Evolutionary conservation across 495 filamentous ascomycete species (phyloP).

Genomic region (Podospora didyma): DNA sequence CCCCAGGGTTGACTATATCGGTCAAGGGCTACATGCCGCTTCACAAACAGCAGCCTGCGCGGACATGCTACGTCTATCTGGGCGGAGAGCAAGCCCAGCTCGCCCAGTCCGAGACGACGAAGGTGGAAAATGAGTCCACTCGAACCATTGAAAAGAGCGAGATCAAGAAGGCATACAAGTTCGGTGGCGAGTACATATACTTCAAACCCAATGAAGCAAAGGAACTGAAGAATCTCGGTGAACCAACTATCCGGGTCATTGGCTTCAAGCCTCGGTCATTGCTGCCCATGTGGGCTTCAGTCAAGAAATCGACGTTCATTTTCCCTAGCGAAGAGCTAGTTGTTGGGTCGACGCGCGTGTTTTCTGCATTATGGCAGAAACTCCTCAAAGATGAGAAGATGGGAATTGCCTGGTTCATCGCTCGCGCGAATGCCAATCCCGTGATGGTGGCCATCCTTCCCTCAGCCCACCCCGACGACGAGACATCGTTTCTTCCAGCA

Average conservation of each 20-base stretch:
- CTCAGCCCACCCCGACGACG: constrained; percentile 61
- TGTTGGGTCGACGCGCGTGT: constrained; percentile 87
- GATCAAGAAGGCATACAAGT: constrained; percentile 90
- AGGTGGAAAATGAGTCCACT: constrained; percentile 71
- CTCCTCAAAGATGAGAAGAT: constrained; percentile 73
- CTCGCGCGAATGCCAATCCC: constrained; percentile 74
- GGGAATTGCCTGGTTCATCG: constrained; percentile 84
- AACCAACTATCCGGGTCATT: constrained; percentile 79
- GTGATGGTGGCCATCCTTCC: constrained; percentile 77
- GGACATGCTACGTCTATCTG: constrained; percentile 82
- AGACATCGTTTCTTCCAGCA: constrained; percentile 68
- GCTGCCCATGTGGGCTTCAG: constrained; percentile 80
- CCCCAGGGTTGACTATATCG: constrained; percentile 77
- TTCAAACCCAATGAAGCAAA: constrained; percentile 83
- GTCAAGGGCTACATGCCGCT: constrained; percentile 90
- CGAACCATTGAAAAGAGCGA: constrained; percentile 74
- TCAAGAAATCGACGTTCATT: constrained; percentile 83
- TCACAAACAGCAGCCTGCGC: constrained; percentile 72
- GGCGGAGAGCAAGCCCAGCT: constrained; percentile 80
- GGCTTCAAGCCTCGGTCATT: constrained; percentile 83
- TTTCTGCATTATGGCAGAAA: constrained; percentile 86
- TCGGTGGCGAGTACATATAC: constrained; percentile 82
- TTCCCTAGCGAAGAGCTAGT: constrained; percentile 91
- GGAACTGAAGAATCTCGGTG: constrained; percentile 62
- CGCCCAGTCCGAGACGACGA: constrained; percentile 64